phyloP scores from a whole-genome alignment of 1,284 basidiomycete species.

The Ceratobasidium sp. region DNA sequence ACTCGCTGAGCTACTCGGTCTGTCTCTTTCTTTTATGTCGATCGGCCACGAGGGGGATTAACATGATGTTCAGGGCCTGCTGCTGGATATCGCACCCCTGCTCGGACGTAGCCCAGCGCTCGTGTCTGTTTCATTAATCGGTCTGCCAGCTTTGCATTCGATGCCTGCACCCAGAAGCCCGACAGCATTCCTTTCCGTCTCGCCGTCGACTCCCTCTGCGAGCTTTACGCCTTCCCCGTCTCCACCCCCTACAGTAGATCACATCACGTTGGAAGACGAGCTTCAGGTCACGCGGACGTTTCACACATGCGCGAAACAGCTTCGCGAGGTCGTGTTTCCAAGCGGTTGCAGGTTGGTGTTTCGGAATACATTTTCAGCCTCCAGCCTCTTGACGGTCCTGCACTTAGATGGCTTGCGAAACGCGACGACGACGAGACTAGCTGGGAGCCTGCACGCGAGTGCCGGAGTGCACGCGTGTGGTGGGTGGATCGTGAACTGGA shows the following conservation, averaged over 20 bases:
- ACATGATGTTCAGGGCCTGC: slow-evolving; percentile 43
- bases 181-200: slow-evolving; percentile 19
- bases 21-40: slow-evolving; percentile 4
- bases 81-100: slow-evolving; percentile 40
- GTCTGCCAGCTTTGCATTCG: slow-evolving; percentile 27
- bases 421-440: slow-evolving; percentile 36
- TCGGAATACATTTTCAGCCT: neutral
- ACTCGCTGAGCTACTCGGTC: slow-evolving; percentile 38
- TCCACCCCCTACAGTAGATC: slow-evolving; percentile 28
- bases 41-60: slow-evolving; percentile 25
- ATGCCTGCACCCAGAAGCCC: slow-evolving; percentile 27
- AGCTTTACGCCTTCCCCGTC: slow-evolving; percentile 40
- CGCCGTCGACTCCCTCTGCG: slow-evolving; percentile 33
- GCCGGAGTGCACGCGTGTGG: slow-evolving; percentile 34
- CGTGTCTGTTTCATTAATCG: slow-evolving; percentile 30
- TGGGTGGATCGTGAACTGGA: slow-evolving; percentile 37
- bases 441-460: slow-evolving; percentile 38
- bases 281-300: slow-evolving; percentile 41
- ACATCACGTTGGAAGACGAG: slow-evolving; percentile 36
- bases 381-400: neutral
- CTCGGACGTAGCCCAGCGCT: slow-evolving; percentile 36
- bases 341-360: slow-evolving; percentile 40
- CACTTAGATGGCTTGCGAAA: slow-evolving; percentile 40
- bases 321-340: slow-evolving; percentile 37
- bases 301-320: slow-evolving; percentile 38